Conservation (phyloP, 2,329 filamentous ascomycete genomes). For the Clonostachys chloroleuca region DNA sequence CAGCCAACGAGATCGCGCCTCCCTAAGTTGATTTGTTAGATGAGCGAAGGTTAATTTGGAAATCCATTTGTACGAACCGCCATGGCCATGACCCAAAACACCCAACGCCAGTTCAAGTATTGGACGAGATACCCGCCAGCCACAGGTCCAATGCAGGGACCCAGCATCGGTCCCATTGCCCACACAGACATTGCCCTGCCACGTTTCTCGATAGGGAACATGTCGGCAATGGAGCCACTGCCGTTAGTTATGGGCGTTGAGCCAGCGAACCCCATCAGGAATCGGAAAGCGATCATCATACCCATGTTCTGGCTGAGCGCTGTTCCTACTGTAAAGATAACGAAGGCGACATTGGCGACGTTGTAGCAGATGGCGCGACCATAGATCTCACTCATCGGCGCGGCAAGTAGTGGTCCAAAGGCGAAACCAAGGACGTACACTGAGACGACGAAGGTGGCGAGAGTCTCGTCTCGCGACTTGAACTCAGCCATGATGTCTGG, state of each 20-base stretch:
- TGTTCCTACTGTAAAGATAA: slow-evolving; percentile 27
- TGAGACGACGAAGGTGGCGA: slow-evolving; percentile 41
- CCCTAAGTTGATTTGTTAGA: slow-evolving; percentile 5
- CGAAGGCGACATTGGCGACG: slow-evolving; percentile 28
- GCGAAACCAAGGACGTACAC: slow-evolving; percentile 50
- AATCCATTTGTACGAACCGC: slow-evolving; percentile 14
- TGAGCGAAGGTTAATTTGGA: not conserved
- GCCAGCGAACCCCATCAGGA: slow-evolving; percentile 47
- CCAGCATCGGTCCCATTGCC: slow-evolving; percentile 41
- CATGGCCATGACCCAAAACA: slow-evolving; percentile 60
- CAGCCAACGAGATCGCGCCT: slow-evolving; percentile 19
- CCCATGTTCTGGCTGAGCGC: slow-evolving; percentile 30
- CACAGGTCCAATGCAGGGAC: slow-evolving; percentile 30
- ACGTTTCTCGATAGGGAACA: slow-evolving; percentile 22
- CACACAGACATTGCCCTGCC: slow-evolving; percentile 48
- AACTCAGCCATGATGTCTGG: slow-evolving; percentile 61
- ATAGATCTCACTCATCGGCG: slow-evolving; percentile 43
- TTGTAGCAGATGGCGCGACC: slow-evolving; percentile 39
- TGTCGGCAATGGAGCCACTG: slow-evolving; percentile 40
- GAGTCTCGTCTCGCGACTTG: slow-evolving; percentile 37
- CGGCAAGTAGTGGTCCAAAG: slow-evolving; percentile 40
- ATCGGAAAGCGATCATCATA: slow-evolving; percentile 41
- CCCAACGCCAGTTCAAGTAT: slow-evolving; percentile 54
- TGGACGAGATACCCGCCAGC: slow-evolving; percentile 59
- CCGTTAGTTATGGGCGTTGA: slow-evolving; percentile 50